Evolutionary conservation across 306 rosid species (phyloP).

Genomic region (Herpetospermum pedunculosum): DNA sequence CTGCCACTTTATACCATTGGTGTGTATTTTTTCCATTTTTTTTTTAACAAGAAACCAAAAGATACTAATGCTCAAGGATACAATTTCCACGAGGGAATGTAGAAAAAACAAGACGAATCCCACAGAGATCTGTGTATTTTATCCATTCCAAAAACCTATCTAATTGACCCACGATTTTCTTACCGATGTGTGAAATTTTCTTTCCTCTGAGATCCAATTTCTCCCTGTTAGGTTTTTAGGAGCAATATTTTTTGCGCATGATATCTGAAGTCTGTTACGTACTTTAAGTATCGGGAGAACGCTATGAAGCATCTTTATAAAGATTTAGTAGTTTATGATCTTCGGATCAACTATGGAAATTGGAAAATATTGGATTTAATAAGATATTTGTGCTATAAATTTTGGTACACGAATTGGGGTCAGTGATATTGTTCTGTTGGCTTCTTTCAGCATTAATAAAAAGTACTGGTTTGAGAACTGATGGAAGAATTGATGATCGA

Average conservation of each 20-base stretch:
- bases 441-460: conserved; percentile 66
- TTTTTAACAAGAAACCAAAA: no score
- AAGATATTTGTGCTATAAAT: background rate
- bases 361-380: background rate
- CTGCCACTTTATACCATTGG: conserved; percentile 91
- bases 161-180: background rate
- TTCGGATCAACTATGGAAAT: background rate
- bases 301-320: background rate
- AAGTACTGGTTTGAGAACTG: conserved; percentile 71
- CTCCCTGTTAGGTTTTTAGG: background rate
- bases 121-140: conserved; percentile 29
- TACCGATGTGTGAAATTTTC: background rate
- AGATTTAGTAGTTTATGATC: background rate
- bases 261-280: background rate
- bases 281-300: background rate
- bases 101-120: no score
- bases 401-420: conserved; percentile 12
- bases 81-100: no score
- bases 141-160: background rate
- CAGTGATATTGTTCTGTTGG: conserved; percentile 13
- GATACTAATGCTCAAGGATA: no score
- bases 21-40: conserved; percentile 19
- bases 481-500: conserved; percentile 83
- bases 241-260: background rate
- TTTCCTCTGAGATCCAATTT: background rate